Conservation (phyloP, 1,139 yeast species). For the Pneumocystis oryctolagi region DNA sequence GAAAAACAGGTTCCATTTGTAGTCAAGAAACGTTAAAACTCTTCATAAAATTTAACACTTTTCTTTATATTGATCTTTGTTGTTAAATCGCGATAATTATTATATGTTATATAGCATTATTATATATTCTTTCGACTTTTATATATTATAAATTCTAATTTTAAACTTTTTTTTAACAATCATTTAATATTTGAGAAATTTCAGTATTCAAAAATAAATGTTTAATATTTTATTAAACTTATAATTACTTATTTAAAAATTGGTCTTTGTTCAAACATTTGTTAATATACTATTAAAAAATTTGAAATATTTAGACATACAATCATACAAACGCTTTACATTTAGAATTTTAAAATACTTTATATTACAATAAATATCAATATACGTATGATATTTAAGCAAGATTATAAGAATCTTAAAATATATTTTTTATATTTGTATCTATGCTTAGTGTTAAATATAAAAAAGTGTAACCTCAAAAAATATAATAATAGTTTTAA, state of each 20-base stretch:
- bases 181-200: neutral
- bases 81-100: neutral
- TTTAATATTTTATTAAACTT: neutral
- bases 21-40: neutral
- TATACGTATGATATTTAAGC: too few relatives aligned
- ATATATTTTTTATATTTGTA: too few relatives aligned
- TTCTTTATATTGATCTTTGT: neutral
- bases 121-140: neutral
- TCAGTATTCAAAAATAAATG: neutral
- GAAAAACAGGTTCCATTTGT: neutral
- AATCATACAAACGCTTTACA: neutral
- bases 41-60: neutral
- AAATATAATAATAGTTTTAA: too few relatives aligned
- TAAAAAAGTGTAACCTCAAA: too few relatives aligned
- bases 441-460: too few relatives aligned
- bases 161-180: neutral
- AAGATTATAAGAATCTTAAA: too few relatives aligned
- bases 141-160: neutral
- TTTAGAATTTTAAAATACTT: neutral
- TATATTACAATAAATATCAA: neutral
- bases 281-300: neutral
- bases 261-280: neutral
- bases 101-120: neutral
- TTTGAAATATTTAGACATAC: neutral
- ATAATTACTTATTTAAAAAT: too few relatives aligned